Evolutionary conservation across 2,329 filamentous ascomycete species (phyloP), one percentile per base, ranked within the genome.

Genomic region (Mariannaea sp.): DNA sequence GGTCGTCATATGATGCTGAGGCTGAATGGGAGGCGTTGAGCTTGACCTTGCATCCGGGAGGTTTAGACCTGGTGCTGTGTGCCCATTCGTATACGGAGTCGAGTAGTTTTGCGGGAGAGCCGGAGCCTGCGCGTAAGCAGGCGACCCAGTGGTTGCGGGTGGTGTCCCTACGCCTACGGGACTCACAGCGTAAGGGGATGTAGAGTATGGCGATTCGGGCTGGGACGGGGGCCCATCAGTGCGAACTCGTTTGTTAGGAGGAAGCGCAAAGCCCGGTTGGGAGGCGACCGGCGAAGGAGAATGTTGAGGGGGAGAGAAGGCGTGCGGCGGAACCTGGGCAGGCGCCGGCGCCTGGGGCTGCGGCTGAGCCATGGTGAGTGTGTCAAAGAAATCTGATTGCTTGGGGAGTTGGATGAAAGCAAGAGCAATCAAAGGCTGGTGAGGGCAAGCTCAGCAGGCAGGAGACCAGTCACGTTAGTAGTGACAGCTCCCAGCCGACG

Each of bases 211-310:
- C 27, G 85, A 88, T 44, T 76, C 79, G 53, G 87, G 86, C 61
- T 87, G 85, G 22, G 88, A 86, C n/a, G 79, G 74, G 27, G 86
- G 82, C 52, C 85, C 86, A 45, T 87, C 69, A 82, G 86, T 69
- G 56, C 70, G 66, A 22, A 68, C 63, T 65, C 89, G 83, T 75
- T 94, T 93, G 54, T 82, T 83, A 13, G 89, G 86, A 42, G 88
- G 88, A 42, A 87, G 82, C 55, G 71, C 67, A 64, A 73, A 87
- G 46, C 72, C 74, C 13, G 79, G 74, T 58, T 82, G 80, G 26
- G 80, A 77, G 17, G 80, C 75, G 43, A 77, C 80, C 38, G 87
- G 85, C 19, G 87, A 86, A 19, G 85, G 80, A 29, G 81, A 79
- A 42, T 80, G 80, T 52, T 83, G 85, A 24, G 82, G 80, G 61